phyloP scores from a whole-genome alignment of 2,329 filamentous ascomycete species.

The Aspergillus alliaceus region DNA sequence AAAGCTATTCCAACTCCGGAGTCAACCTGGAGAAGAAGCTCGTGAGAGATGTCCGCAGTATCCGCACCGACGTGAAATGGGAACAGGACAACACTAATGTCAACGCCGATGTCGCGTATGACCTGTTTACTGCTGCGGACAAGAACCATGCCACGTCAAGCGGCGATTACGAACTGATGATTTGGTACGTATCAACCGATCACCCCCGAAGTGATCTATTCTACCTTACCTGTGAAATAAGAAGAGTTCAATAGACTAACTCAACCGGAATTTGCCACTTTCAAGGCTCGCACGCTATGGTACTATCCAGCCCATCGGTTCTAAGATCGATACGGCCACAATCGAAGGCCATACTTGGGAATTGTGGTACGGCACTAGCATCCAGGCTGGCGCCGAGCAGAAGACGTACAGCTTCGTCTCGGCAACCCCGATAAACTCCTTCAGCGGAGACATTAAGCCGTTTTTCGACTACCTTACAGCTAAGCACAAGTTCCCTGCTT shows the following conservation, averaged over 20 bases:
- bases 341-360: conserved; percentile 55
- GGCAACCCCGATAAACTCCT: conserved; percentile 45
- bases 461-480: conserved; percentile 56
- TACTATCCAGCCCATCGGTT: conserved; percentile 55
- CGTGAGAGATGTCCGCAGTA: conserved; percentile 32
- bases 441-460: conserved; percentile 55
- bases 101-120: conserved; percentile 59
- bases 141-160: conserved; percentile 39
- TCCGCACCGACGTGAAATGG: conserved; percentile 45
- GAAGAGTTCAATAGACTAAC: background rate
- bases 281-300: conserved; percentile 48
- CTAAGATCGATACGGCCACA: conserved; percentile 50
- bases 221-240: background rate
- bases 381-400: conserved; percentile 23
- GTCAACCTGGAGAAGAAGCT: background rate
- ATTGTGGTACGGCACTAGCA: conserved; percentile 59
- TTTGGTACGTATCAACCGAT: conserved; percentile 46
- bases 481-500: conserved; percentile 48
- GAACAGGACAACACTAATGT: conserved; percentile 50
- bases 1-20: conserved; percentile 29
- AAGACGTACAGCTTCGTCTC: conserved; percentile 60
- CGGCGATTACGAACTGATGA: conserved; percentile 61
- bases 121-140: conserved; percentile 54
- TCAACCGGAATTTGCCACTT: background rate
- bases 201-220: background rate